Base-by-base conservation (phyloP, 208 protist genomes). In the Leishmania tarentolae region DNA sequence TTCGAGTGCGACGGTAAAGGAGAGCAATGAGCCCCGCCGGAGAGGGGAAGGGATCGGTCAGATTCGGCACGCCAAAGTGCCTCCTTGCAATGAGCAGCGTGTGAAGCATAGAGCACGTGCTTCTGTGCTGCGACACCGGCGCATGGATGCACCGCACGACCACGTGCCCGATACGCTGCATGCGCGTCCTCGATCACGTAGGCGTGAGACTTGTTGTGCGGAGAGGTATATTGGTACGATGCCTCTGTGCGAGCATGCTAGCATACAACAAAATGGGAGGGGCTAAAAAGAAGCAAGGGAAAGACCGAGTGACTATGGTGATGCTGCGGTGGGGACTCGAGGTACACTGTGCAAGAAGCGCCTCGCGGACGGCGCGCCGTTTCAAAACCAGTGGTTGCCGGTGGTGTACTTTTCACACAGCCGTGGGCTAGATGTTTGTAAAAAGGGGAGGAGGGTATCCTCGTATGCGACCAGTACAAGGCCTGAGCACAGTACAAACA, bases 11-110 rank as follows among this genome's bases (percentile, higher is more conserved):
- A 17, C 91, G 87, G 75, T 93, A 91, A 21, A 94, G 83, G 19
- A 94, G 76, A n/a, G 88, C 91, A 81, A 93, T 90, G 13, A 96
- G 83, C 21, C 93, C 93, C 0, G 76, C 84, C 1, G 93, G 91
- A 1, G 91, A 94, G 19, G 90, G 92, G 78, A 96, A 84, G 42
- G 95, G 84, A 17, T 91, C 83, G 8, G 88, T 73, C 2, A 86
- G 86, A 44, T 85, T 82, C 24, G 83, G 76, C 75, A 89, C 76
- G 53, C 74, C 80, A 52, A 90, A 86, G 28, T 35, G 46, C 35
- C 85, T 31, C 6, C 59, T 76, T 47, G 81, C 50, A 40, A 70
- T 17, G 52, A 15, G 40, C 52, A 66, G 47, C 50, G 71, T 17
- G 9, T 53, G n/a, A 6, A 11, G 19, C 31, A 35, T 35, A 59